Conservation (phyloP, 2,329 filamentous ascomycete species). For the Aureobasidium mangrovei region DNA sequence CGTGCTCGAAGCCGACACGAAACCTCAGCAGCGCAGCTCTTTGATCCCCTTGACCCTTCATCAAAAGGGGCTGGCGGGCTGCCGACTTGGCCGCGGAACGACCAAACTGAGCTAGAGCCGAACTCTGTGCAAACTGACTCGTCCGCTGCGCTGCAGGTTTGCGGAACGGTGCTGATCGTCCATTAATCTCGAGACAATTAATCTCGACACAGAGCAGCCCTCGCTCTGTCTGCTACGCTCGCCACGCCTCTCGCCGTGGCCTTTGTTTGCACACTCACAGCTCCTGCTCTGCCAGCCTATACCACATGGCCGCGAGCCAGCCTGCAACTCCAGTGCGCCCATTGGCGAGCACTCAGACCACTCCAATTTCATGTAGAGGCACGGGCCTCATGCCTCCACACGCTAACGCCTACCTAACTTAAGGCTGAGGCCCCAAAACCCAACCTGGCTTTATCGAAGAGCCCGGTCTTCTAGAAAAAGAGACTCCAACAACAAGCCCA, state of each 20-base stretch:
- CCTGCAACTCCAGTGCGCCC: too few species aligned
- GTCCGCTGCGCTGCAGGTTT: too few species aligned
- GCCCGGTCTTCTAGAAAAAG: slow-evolving; percentile 7
- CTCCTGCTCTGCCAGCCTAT: not conserved
- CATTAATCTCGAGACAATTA: slow-evolving; percentile 3
- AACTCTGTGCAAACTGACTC: too few species aligned
- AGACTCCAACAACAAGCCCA: not conserved
- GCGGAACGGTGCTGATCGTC: not conserved
- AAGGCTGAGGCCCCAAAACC: slow-evolving; percentile 12
- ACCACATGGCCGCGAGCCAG: not conserved
- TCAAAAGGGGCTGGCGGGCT: slow-evolving; percentile 7
- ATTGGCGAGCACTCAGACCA: slow-evolving; percentile 6
- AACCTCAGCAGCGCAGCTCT: slow-evolving; percentile 2
- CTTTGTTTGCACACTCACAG: not conserved
- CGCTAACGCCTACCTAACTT: slow-evolving; percentile 11
- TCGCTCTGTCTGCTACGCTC: slow-evolving; percentile 6
- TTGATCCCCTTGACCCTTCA: not conserved
- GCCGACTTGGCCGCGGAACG: slow-evolving; percentile 8
- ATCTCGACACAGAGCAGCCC: not conserved
- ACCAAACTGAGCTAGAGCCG: not conserved
- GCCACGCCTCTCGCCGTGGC: too few species aligned
- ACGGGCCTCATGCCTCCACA: slow-evolving; percentile 1
- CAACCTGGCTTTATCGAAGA: slow-evolving; percentile 2
- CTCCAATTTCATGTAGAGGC: not conserved
- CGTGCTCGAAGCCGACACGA: not conserved